Evolutionary conservation across 306 rosid genomes (phyloP), one percentile per base, ranked within the genome.

Genomic region (Cicer yamashitae): DNA sequence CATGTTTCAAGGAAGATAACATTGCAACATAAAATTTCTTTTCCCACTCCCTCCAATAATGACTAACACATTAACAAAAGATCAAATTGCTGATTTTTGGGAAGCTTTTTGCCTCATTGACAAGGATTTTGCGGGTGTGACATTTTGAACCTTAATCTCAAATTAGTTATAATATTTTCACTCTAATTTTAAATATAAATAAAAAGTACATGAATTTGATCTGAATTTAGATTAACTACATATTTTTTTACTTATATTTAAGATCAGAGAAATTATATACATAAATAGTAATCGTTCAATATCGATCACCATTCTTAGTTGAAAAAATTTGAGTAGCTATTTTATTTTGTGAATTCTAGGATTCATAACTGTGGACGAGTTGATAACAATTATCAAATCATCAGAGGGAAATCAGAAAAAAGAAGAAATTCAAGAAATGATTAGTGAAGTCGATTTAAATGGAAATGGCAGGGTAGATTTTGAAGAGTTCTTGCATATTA

Each of bases 81-180:
- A 90, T 77, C 98, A 96, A 82, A 86, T 92, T 78, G 92, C 90
- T 65, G 94, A 85, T 83, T 92, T 96, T 57, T 82, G 63, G 30
- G 98, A 89, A 83, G 98, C 99, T 9, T 96, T 96, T 74, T 56
- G 86, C 78, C 73, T 92, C 22, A 86, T 96, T 85, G 99, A 92
- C 90, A 89, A 88, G 79, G 96, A 96, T 18, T 79, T 77, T 10
- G 78, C 82, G 0, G 88, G 88, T 85, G 84, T 18, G 81, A 7
- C 53, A 7, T 70, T 73, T 73, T 61, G 50, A 62, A 6, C 67
- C 12, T 59, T 67, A 67, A 39, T 53, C 38, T 67, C 10, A 30
- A 52, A 20, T n/a, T 0, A 1, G 1, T 62, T 52, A 22, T 65
- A 38, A 30, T 3, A 30, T 30, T 3, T 30, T 30, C 6, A 0